A percentile compares a stretch with the other conserved stretches of the same genome.
phyloP scores from a whole-genome alignment of 257 asterid species.

The Linderniella brevidens region DNA sequence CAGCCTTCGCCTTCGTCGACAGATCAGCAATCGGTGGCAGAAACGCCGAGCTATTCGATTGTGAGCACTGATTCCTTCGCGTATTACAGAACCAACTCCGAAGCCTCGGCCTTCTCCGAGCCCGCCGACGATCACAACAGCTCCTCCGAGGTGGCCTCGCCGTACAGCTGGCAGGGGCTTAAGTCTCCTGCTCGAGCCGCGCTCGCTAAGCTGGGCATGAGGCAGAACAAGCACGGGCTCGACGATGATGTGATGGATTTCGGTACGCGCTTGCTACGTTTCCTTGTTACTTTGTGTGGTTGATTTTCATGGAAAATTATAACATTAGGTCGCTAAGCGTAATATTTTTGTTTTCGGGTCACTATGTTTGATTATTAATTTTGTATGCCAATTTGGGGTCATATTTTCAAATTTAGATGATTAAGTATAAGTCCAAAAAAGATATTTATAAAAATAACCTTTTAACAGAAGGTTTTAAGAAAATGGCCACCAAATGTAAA shows the following conservation, averaged over 20 bases:
- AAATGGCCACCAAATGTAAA: too few relatives aligned
- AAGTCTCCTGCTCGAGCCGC: slow-evolving; percentile 56
- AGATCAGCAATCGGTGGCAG: slow-evolving; percentile 21
- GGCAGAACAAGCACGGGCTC: slow-evolving; percentile 28
- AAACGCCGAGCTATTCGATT: slow-evolving; percentile 26
- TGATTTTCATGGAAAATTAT: slow-evolving; percentile 3
- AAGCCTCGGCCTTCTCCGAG: slow-evolving; percentile 48
- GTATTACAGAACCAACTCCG: slow-evolving; percentile 53
- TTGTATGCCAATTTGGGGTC: too few relatives aligned
- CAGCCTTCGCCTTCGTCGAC: too few relatives aligned
- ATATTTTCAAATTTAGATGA: too few relatives aligned
- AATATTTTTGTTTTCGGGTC: too few relatives aligned
- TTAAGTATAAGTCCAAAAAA: too few relatives aligned
- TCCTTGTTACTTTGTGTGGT: neutral
- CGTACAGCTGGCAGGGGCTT: slow-evolving; percentile 46
- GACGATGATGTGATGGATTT: slow-evolving; percentile 42
- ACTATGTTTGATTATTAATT: too few relatives aligned
- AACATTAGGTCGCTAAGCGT: too few relatives aligned
- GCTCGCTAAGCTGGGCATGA: slow-evolving; percentile 55
- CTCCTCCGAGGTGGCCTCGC: slow-evolving; percentile 39
- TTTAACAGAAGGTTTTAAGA: too few relatives aligned
- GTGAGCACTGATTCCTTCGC: slow-evolving; percentile 44
- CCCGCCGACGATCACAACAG: slow-evolving; percentile 33
- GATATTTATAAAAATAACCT: too few relatives aligned
- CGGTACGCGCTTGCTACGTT: slow-evolving; percentile 19